Base-by-base conservation (phyloP, 2,329 filamentous ascomycete species). In the Mycosphaerelloides madeirae region DNA sequence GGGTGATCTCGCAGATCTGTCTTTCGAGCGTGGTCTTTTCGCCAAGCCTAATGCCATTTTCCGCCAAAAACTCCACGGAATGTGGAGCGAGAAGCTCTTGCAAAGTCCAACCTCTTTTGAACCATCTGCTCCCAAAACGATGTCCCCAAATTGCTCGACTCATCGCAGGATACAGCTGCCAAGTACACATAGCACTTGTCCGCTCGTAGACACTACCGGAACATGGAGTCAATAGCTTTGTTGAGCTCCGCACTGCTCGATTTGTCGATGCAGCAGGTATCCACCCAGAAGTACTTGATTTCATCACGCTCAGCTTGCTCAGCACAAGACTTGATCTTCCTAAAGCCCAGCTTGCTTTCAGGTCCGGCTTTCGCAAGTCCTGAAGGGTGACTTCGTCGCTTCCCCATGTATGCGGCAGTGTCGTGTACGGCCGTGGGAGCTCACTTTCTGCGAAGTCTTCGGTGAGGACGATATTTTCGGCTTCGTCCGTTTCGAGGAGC, bases 251-350 rank as follows among this genome's bases (percentile, higher is more conserved):
- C 41, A 18, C 31, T 43, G 20, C 39, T 56, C 11, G 34, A 31
- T 13, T 52, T 53, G 33, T 56, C 43, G 31, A 56, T 56, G 37
- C 52, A 51, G 34, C 50, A 53, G 3, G 54, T 55, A 34, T 56
- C 54, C 9, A 56, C 28, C 52, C 54, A 56, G 6, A 16, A 28
- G 19, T 32, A 41, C 9, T 32, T 13, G 14, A 33, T 12, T 6
- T 18, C 29, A 33, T 41, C 31, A 6, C 19, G 29, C 15, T 32
- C 14, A 4, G n/a, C 14, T 32, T 28, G 25, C 12, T 20, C 11
- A 14, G 16, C 13, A 20, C 18, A 25, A n/a, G 28, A 38, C 14
- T 25, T 6, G 20, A 38, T 29, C 36, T 38, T 38, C 19, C 7
- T 14, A 19, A 5, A 38, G 18, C 36, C 36, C 36, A 14, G n/a